Percentiles rank a stretch among this genome's conserved stretches.
Evolutionary conservation across 2,329 filamentous ascomycete species (phyloP).

Genomic region (Chaetomium strumarium): DNA sequence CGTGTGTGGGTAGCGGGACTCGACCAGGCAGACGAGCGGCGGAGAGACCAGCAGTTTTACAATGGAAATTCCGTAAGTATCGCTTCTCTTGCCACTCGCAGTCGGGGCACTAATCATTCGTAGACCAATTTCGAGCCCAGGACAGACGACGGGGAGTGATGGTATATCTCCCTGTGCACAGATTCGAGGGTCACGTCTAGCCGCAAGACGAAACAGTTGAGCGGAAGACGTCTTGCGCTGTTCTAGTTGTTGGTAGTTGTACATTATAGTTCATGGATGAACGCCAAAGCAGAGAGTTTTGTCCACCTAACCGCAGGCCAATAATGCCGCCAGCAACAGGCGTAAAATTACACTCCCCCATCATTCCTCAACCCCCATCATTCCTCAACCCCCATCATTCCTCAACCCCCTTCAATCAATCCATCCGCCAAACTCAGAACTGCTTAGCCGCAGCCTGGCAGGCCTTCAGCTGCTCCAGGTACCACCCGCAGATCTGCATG

Average conservation of each 20-base stretch:
- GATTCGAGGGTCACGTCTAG: neutral
- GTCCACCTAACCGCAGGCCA: neutral
- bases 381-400: neutral
- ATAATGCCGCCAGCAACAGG: neutral
- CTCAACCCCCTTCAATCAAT: no score
- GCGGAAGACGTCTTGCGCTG: constrained; percentile 2
- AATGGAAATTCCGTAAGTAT: constrained; percentile 82
- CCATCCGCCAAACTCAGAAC: constrained; percentile 51
- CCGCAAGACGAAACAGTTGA: neutral
- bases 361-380: neutral
- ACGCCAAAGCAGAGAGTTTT: neutral
- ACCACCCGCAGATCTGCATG: constrained; percentile 96
- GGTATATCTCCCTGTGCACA: neutral
- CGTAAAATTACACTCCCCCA: constrained; percentile 3
- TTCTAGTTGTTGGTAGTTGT: constrained; percentile 5
- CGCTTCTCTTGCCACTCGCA: neutral
- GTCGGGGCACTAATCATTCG: constrained; percentile 2
- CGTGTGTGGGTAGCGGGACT: constrained; percentile 40
- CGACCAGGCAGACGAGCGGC: constrained; percentile 44
- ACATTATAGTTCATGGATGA: no score
- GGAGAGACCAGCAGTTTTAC: constrained; percentile 65
- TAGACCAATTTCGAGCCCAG: constrained; percentile 65
- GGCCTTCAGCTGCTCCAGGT: constrained; percentile 92
- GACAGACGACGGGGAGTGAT: constrained; percentile 49
- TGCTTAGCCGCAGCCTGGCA: constrained; percentile 72